A percentile compares a stretch with the other conserved stretches of the same genome.
phyloP scores from a whole-genome alignment of 1,284 basidiomycete species.

The Ustilago hordei region DNA sequence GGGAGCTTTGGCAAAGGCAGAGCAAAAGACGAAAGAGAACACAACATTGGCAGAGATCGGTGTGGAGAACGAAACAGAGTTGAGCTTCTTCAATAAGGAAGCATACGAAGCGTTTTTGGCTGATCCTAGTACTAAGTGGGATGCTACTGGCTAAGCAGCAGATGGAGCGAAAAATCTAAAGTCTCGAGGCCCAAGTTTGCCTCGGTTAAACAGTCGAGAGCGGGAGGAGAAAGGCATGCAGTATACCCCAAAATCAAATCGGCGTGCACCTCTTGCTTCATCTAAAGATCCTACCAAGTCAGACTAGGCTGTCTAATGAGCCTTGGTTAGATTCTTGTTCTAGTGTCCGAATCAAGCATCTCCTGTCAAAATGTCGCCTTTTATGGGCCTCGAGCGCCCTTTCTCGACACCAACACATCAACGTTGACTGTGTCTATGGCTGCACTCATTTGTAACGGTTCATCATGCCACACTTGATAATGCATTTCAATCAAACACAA shows the following conservation, averaged over 20 bases:
- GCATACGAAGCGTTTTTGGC: slow-evolving; percentile 62
- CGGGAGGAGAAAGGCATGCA: slow-evolving; percentile 1
- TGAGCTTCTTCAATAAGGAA: slow-evolving; percentile 62
- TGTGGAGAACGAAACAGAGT: slow-evolving; percentile 66
- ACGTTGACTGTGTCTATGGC: background rate
- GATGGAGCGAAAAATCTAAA: background rate
- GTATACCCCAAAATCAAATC: slow-evolving; percentile 8
- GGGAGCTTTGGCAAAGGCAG: background rate
- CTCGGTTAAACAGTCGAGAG: background rate
- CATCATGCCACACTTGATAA: background rate
- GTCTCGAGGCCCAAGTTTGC: too few species aligned
- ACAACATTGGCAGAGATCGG: slow-evolving; percentile 55
- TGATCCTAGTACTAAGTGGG: slow-evolving; percentile 65
- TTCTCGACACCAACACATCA: too few species aligned
- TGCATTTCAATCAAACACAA: background rate
- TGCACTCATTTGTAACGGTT: background rate
- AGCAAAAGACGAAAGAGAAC: slow-evolving; percentile 19
- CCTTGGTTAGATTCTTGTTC: too few species aligned
- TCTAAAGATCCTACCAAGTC: too few species aligned
- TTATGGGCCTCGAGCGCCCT: too few species aligned
- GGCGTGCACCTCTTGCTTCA: background rate
- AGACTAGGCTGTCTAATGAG: too few species aligned
- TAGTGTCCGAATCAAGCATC: too few species aligned
- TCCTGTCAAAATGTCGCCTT: too few species aligned
- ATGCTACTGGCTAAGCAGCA: slow-evolving; percentile 28